Evolutionary conservation across 257 asterid species (phyloP).

Genomic region (Eucommia ulmoides): DNA sequence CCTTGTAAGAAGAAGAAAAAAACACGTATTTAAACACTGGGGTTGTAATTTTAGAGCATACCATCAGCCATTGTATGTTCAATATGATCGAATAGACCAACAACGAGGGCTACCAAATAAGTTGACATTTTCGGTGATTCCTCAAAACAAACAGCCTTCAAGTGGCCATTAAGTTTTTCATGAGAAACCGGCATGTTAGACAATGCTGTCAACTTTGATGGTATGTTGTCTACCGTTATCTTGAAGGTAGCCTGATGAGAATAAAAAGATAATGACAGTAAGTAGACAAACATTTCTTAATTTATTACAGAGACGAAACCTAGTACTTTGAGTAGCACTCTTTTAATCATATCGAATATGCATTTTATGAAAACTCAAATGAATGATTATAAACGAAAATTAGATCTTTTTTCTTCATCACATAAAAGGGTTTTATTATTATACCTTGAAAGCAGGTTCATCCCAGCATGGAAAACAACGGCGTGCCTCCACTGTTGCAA

Average conservation of each 20-base stretch:
- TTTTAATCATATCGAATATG: no score
- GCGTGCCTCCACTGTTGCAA: constrained; percentile 34
- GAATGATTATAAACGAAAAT: no score
- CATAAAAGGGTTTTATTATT: no score
- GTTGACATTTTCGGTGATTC: constrained; percentile 30
- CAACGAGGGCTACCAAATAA: constrained; percentile 31
- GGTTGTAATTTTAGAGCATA: constrained; percentile 5
- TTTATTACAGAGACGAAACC: no score
- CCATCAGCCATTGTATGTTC: constrained; percentile 28
- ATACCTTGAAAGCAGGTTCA: constrained; percentile 35
- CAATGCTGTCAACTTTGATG: constrained; percentile 26
- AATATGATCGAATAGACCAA: constrained; percentile 28
- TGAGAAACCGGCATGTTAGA: constrained; percentile 31
- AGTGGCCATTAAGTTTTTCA: constrained; percentile 16
- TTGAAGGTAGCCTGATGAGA: constrained; percentile 25
- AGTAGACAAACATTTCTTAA: no score
- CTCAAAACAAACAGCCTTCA: constrained; percentile 25
- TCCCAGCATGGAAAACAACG: constrained; percentile 41
- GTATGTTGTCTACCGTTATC: constrained; percentile 24
- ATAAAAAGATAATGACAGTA: no score
- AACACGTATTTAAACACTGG: background rate
- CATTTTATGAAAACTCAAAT: no score
- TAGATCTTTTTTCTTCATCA: no score
- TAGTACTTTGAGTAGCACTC: no score
- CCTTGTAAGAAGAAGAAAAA: background rate